phyloP scores from a whole-genome alignment of 257 asterid genomes.

The Solanum commersonii region DNA sequence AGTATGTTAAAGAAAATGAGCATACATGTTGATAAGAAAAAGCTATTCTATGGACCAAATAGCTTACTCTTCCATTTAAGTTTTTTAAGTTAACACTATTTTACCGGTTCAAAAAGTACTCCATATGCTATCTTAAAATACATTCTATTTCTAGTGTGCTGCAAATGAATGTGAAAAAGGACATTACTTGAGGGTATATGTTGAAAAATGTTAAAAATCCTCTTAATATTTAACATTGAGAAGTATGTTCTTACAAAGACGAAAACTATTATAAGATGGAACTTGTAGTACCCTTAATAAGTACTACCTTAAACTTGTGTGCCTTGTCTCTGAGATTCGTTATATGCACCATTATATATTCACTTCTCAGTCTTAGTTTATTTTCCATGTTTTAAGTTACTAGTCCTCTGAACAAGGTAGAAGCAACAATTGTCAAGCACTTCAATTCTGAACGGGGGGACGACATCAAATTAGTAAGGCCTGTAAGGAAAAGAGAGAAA shows the following conservation, averaged over 20 bases:
- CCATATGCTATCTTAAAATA: not conserved
- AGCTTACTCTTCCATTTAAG: not conserved
- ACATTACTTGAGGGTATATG: not conserved
- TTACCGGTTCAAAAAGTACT: not conserved
- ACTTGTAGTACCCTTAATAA: not conserved
- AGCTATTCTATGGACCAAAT: not conserved
- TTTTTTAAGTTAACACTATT: not conserved
- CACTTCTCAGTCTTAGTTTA: not conserved
- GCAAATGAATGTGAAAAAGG: not conserved
- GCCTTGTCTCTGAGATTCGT: not conserved
- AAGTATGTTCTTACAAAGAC: not conserved
- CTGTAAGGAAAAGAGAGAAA: slow-evolving; percentile 24
- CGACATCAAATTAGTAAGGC: slow-evolving; percentile 45
- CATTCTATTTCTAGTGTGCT: not conserved
- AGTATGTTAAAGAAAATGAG: not conserved
- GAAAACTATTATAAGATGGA: not conserved
- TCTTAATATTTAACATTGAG: not conserved
- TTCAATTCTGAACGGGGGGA: slow-evolving; percentile 41
- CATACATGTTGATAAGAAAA: not conserved
- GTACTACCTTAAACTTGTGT: not conserved
- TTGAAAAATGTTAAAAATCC: not conserved
- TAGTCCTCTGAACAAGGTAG: slow-evolving; percentile 46
- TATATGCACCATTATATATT: not conserved
- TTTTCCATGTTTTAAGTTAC: slow-evolving; percentile 20
- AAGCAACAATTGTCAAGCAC: slow-evolving; percentile 41